These are phyloP conservation scores for Phytophthora sojae DNA, from an alignment of 352 stramenopile species.

Conservation along the genomic window DNA sequence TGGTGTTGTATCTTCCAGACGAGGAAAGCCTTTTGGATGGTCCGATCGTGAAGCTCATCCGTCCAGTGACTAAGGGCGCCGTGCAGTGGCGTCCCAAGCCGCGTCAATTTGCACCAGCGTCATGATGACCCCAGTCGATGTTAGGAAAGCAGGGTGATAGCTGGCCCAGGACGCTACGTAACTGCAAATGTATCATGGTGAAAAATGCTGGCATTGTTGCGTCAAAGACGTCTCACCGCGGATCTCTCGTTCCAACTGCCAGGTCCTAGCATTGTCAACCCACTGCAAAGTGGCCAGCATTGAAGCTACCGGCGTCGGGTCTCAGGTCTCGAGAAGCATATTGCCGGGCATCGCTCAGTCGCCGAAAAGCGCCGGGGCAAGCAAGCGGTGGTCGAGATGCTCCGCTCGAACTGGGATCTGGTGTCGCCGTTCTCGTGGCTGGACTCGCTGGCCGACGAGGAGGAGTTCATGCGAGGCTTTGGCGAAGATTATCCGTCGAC, in stretches of 20 bases:
- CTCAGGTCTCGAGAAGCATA: slow-evolving; percentile 8
- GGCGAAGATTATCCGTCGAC: slow-evolving; percentile 23
- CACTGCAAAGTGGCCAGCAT: neutral
- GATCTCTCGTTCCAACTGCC: slow-evolving; percentile 12
- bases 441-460: slow-evolving; percentile 53
- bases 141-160: slow-evolving; percentile 19
- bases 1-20: slow-evolving; percentile 69
- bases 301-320: slow-evolving; percentile 22
- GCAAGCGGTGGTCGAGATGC: slow-evolving; percentile 38
- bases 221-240: slow-evolving; percentile 1
- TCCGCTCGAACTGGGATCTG: slow-evolving; percentile 60
- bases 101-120: slow-evolving; percentile 56
- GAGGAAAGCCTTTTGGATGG: slow-evolving; percentile 69
- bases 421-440: slow-evolving; percentile 61
- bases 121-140: slow-evolving; percentile 16
- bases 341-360: slow-evolving; percentile 13
- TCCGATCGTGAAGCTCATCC: slow-evolving; percentile 67
- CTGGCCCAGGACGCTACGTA: slow-evolving; percentile 1
- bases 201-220: neutral
- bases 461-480: slow-evolving; percentile 53
- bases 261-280: slow-evolving; percentile 1
- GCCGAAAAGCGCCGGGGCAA: slow-evolving; percentile 23
- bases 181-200: slow-evolving; percentile 25
- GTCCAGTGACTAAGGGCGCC: slow-evolving; percentile 59
- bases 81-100: slow-evolving; percentile 80